Conservation (phyloP, 2,329 filamentous ascomycete species). For the Cordyceps farinosa region DNA sequence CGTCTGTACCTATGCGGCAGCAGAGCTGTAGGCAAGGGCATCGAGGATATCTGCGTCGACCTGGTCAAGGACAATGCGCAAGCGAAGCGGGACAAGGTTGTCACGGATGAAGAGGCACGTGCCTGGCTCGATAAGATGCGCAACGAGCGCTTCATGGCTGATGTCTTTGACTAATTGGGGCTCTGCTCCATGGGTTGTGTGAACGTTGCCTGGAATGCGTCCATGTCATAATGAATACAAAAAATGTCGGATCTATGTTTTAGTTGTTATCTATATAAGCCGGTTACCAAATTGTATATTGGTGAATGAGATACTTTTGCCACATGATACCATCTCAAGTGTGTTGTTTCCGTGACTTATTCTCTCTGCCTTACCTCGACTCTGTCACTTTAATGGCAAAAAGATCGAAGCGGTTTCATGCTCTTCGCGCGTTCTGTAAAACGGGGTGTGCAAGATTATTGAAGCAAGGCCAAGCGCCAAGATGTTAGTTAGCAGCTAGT, state of each 20-base stretch:
- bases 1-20: slow-evolving; percentile 65
- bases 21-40: slow-evolving; percentile 44
- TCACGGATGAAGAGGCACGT: slow-evolving; percentile 38
- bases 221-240: neutral
- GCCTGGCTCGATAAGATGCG: slow-evolving; percentile 48
- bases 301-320: no score
- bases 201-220: neutral
- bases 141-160: slow-evolving; percentile 56
- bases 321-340: no score
- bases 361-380: no score
- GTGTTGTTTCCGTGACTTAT: no score
- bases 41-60: slow-evolving; percentile 39
- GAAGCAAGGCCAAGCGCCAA: no score
- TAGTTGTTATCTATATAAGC: no score
- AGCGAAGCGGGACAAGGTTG: slow-evolving; percentile 29
- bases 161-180: slow-evolving; percentile 54
- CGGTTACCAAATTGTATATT: no score
- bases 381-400: no score
- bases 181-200: neutral
- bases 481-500: no score
- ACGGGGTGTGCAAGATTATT: no score
- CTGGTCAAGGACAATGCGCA: slow-evolving; percentile 33
- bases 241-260: neutral
- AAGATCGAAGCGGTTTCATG: no score
- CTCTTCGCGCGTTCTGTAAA: no score